phyloP scores from a whole-genome alignment of 495 filamentous ascomycete species.

The Neurospora sp. region DNA sequence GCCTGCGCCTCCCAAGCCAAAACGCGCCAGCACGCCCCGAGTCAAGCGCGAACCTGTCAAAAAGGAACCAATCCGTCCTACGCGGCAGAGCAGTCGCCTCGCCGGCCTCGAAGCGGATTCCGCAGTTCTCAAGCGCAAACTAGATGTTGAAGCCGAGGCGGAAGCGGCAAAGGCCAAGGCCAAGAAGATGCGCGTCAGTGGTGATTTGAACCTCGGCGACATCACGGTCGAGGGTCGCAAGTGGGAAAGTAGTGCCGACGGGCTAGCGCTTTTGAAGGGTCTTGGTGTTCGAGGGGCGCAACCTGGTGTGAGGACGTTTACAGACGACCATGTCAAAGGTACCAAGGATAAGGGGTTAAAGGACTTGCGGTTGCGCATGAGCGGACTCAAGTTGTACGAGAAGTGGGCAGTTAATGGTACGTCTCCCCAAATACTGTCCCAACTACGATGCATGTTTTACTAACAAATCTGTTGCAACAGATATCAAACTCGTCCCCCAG shows the following conservation, averaged over 20 bases:
- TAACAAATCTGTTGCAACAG: conserved; percentile 32
- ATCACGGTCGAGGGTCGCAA: conserved; percentile 72
- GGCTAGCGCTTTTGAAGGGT: conserved; percentile 32
- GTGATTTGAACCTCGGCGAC: conserved; percentile 61
- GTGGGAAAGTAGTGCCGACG: conserved; percentile 32
- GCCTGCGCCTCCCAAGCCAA: conserved; percentile 18
- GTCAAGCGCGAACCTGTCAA: conserved; percentile 20
- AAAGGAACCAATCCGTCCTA: conserved; percentile 22
- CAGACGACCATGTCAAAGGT: conserved; percentile 63
- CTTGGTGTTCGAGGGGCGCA: conserved; percentile 53
- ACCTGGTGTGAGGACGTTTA: conserved; percentile 74
- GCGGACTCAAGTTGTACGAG: conserved; percentile 67
- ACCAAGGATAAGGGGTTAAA: conserved; percentile 71
- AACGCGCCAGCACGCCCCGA: conserved; percentile 13
- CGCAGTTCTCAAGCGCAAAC: conserved; percentile 68
- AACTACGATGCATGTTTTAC: background rate
- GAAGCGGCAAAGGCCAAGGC: conserved; percentile 50
- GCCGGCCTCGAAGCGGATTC: conserved; percentile 47
- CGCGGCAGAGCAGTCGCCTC: conserved; percentile 42
- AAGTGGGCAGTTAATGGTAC: conserved; percentile 66
- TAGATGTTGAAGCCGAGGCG: conserved; percentile 58
- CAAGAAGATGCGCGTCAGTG: conserved; percentile 63
- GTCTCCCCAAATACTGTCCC: conserved; percentile 5
- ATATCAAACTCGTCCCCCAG: conserved; percentile 89
- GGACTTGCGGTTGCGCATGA: conserved; percentile 71